phyloP scores from a whole-genome alignment of 1,284 basidiomycete genomes.

The Fistulina hepatica region DNA sequence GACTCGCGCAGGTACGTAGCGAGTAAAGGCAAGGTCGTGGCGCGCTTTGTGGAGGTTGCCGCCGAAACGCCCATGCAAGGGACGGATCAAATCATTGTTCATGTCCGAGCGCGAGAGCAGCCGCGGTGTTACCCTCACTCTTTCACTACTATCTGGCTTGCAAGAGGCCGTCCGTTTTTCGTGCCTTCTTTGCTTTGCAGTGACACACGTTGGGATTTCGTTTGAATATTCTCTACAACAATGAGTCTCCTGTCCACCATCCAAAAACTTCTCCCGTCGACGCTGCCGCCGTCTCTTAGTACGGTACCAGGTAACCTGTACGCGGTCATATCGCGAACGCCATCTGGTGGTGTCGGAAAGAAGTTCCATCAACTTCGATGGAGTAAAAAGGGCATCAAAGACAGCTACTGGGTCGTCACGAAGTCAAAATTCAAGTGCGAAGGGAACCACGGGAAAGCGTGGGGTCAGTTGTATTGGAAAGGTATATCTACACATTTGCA shows the following conservation, averaged over 20 bases:
- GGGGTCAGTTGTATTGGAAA: slow-evolving; percentile 68
- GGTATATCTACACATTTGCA: slow-evolving; percentile 36
- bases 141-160: too few relatives aligned
- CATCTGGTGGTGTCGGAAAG: slow-evolving; percentile 54
- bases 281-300: slow-evolving; percentile 51
- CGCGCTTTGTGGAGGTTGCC: too few relatives aligned
- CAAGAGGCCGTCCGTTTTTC: too few relatives aligned
- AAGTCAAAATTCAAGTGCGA: slow-evolving; percentile 54
- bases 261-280: too few relatives aligned
- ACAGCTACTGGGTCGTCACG: slow-evolving; percentile 66
- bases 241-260: slow-evolving; percentile 19
- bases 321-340: slow-evolving; percentile 57
- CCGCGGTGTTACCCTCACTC: too few relatives aligned
- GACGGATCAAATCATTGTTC: too few relatives aligned
- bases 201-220: too few relatives aligned
- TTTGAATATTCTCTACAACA: slow-evolving; percentile 9
- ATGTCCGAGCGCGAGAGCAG: too few relatives aligned
- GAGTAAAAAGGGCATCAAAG: slow-evolving; percentile 52
- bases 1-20: too few relatives aligned
- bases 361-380: slow-evolving; percentile 63
- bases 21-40: too few relatives aligned
- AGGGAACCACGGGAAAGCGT: slow-evolving; percentile 66
- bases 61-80: too few relatives aligned
- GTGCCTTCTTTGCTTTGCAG: too few relatives aligned
- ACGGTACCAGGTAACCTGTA: slow-evolving; percentile 50